Percentiles rank a stretch among this genome's conserved stretches.
These are phyloP conservation scores for Chondrostereum purpureum DNA, from an alignment of 1,284 basidiomycete genomes.

Conservation along the genomic window DNA sequence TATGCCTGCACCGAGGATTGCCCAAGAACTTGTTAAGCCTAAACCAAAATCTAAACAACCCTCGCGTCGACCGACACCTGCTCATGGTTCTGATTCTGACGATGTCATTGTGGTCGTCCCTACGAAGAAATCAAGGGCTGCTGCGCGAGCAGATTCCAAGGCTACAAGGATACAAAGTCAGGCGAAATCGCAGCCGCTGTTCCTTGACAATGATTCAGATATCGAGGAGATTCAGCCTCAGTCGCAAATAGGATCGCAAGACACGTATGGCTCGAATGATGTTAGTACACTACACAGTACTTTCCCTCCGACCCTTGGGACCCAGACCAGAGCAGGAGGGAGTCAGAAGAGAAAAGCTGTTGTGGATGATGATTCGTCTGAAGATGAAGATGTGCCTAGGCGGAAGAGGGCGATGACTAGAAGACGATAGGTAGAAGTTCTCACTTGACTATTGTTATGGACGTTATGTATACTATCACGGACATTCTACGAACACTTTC, in stretches of 20 bases:
- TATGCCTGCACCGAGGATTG: not conserved
- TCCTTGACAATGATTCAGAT: constrained; percentile 37
- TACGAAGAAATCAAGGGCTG: constrained; percentile 14
- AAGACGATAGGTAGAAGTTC: too few relatives aligned
- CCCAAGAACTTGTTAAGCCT: not conserved
- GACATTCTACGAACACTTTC: too few relatives aligned
- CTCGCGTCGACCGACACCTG: too few relatives aligned
- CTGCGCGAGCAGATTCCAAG: constrained; percentile 11
- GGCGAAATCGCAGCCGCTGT: constrained; percentile 29
- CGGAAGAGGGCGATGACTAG: constrained; percentile 20
- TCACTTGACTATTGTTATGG: too few relatives aligned
- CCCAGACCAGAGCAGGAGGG: too few relatives aligned
- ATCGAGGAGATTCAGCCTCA: constrained; percentile 15
- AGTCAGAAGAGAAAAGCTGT: constrained; percentile 14
- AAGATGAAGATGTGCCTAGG: constrained; percentile 49
- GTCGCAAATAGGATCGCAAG: constrained; percentile 15
- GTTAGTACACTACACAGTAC: constrained; percentile 1
- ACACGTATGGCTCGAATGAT: constrained; percentile 27
- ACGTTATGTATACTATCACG: too few relatives aligned
- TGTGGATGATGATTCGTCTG: constrained; percentile 60
- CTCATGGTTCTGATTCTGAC: not conserved
- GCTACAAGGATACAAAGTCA: constrained; percentile 6
- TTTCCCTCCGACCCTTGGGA: not conserved
- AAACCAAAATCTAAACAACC: not conserved
- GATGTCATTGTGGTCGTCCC: constrained; percentile 13